These are phyloP conservation scores for Sphaerulina musiva DNA, from an alignment of 2,329 filamentous ascomycete genomes.

Conservation along the genomic window DNA sequence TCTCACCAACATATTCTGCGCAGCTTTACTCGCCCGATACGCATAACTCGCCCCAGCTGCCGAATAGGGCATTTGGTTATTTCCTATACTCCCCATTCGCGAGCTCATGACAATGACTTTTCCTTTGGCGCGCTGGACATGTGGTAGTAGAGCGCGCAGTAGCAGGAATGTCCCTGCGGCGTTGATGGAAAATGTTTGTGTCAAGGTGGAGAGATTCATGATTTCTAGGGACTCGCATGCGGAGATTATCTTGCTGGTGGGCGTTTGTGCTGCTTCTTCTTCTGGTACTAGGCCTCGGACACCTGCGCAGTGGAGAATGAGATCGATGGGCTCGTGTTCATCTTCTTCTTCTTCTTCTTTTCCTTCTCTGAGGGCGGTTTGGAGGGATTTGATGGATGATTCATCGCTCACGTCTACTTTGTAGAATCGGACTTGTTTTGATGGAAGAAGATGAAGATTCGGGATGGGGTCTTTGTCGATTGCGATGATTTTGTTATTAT, in stretches of 20 bases:
- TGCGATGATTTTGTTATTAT: constrained; percentile 30
- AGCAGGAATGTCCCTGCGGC: constrained; percentile 40
- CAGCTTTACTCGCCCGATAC: constrained; percentile 44
- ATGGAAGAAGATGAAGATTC: neutral
- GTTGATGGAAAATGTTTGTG: constrained; percentile 38
- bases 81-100: constrained; percentile 41
- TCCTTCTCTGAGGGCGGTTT: constrained; percentile 10
- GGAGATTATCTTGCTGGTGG: constrained; percentile 35
- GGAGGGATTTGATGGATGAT: constrained; percentile 23
- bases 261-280: constrained; percentile 23
- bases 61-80: constrained; percentile 31
- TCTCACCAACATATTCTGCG: constrained; percentile 42
- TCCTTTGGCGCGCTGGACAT: constrained; percentile 23
- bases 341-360: no score
- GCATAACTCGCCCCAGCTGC: constrained; percentile 40
- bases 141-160: constrained; percentile 35
- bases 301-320: constrained; percentile 42
- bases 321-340: constrained; percentile 28
- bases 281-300: constrained; percentile 40
- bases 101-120: constrained; percentile 41
- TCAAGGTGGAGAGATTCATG: constrained; percentile 39
- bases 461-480: constrained; percentile 27
- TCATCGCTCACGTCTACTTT: constrained; percentile 29
- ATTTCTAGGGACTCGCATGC: constrained; percentile 38
- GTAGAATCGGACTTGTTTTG: constrained; percentile 21